A percentile compares a stretch with the other conserved stretches of the same genome.
Conservation (phyloP, 352 stramenopile genomes). For the Phytophthora melonis region DNA sequence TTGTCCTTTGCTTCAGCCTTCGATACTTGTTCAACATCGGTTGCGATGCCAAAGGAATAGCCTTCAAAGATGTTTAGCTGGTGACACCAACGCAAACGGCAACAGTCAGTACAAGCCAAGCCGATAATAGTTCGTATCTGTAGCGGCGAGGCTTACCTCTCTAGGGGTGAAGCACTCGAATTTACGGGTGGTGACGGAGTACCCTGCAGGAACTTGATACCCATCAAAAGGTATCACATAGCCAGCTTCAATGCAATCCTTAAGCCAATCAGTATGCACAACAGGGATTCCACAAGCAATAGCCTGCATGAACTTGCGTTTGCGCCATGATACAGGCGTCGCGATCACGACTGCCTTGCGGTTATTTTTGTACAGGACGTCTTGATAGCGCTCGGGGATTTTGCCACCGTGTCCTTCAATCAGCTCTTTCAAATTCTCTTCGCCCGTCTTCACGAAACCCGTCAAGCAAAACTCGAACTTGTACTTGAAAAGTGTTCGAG, state of each 20-base stretch:
- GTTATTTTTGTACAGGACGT: constrained; percentile 59
- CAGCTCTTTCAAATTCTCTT: constrained; percentile 58
- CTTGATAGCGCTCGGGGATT: constrained; percentile 55
- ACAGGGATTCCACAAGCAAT: constrained; percentile 85
- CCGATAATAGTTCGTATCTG: background rate
- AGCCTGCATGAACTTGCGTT: constrained; percentile 85
- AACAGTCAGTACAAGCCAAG: constrained; percentile 12
- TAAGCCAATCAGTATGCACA: constrained; percentile 84
- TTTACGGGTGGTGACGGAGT: constrained; percentile 66
- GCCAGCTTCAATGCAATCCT: constrained; percentile 61
- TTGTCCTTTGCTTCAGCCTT: constrained; percentile 53
- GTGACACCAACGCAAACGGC: constrained; percentile 15
- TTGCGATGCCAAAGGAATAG: constrained; percentile 69
- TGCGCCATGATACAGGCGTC: constrained; percentile 78
- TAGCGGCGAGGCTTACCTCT: constrained; percentile 32
- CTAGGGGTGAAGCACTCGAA: constrained; percentile 62
- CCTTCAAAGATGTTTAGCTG: constrained; percentile 71
- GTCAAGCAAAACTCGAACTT: constrained; percentile 85
- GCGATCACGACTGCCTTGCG: constrained; percentile 76
- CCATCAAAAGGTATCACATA: constrained; percentile 70
- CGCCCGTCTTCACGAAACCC: constrained; percentile 64
- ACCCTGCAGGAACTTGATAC: constrained; percentile 75
- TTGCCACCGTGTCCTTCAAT: constrained; percentile 78
- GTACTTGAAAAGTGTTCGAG: constrained; percentile 72
- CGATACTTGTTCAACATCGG: constrained; percentile 47